phyloP scores from a whole-genome alignment of 768 basidiomycete species.

The Lactarius evosmus region DNA sequence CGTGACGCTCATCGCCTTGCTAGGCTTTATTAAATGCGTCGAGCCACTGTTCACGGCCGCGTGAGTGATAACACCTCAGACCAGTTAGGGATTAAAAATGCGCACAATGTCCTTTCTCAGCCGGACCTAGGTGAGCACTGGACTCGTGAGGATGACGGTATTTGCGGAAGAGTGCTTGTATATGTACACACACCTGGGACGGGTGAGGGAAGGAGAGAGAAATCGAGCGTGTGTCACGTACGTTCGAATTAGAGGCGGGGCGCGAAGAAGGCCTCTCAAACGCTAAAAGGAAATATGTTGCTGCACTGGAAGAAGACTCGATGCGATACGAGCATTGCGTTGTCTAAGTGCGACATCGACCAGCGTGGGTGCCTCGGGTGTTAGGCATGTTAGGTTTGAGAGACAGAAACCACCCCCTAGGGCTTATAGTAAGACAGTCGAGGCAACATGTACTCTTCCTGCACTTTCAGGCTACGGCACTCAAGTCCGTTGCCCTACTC shows the following conservation, averaged over 20 bases:
- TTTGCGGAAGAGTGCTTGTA: slow-evolving; percentile 52
- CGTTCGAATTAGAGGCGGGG: slow-evolving; percentile 54
- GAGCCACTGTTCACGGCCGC: slow-evolving; percentile 47
- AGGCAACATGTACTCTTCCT: too few relatives aligned
- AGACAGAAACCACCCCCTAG: too few relatives aligned
- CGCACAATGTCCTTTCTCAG: slow-evolving; percentile 52
- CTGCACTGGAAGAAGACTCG: slow-evolving; percentile 34
- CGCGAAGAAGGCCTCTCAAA: slow-evolving; percentile 60
- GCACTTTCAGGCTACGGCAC: too few relatives aligned
- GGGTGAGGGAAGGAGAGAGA: slow-evolving; percentile 11
- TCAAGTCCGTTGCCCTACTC: too few relatives aligned
- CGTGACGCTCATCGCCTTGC: slow-evolving; percentile 51
- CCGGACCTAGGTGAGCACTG: slow-evolving; percentile 44
- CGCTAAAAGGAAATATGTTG: slow-evolving; percentile 64
- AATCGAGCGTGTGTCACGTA: slow-evolving; percentile 37
- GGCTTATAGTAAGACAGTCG: too few relatives aligned
- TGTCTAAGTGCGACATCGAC: background rate
- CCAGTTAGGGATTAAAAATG: background rate
- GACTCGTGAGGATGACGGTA: slow-evolving; percentile 54
- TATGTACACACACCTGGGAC: slow-evolving; percentile 54
- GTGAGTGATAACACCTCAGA: slow-evolving; percentile 6
- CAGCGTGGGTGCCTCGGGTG: too few relatives aligned
- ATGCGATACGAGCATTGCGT: background rate
- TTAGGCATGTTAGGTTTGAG: too few relatives aligned
- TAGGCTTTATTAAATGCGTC: slow-evolving; percentile 53